Percentiles rank a stretch among this genome's conserved stretches.
Conservation (phyloP, 2,329 filamentous ascomycete species). For the Coniella vitis region DNA sequence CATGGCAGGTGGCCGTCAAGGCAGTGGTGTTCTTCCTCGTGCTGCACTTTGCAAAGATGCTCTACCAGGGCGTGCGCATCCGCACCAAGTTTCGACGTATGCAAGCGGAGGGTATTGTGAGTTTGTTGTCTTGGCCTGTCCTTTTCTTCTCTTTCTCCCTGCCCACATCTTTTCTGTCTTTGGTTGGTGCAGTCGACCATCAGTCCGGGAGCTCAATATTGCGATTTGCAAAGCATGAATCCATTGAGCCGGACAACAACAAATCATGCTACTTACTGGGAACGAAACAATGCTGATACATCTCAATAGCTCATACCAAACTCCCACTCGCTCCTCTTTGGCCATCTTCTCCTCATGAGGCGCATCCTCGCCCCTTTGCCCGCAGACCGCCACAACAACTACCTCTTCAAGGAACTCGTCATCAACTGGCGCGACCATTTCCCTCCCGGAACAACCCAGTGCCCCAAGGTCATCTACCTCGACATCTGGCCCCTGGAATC, state of each 20-base stretch:
- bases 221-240: too few relatives aligned
- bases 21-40: not conserved
- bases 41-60: not conserved
- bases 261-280: too few relatives aligned
- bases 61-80: not conserved
- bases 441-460: not conserved
- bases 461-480: slow-evolving; percentile 18
- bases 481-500: slow-evolving; percentile 19
- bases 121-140: too few relatives aligned
- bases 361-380: not conserved
- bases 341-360: not conserved
- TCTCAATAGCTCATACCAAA: not conserved
- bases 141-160: too few relatives aligned
- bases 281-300: too few relatives aligned
- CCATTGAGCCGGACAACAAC: too few relatives aligned
- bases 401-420: not conserved
- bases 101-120: not conserved
- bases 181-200: too few relatives aligned
- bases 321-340: not conserved
- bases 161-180: too few relatives aligned
- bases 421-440: slow-evolving; percentile 16
- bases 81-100: not conserved
- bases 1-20: not conserved
- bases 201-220: too few relatives aligned
- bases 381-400: slow-evolving; percentile 3